Conservation (phyloP, 2,329 filamentous ascomycete genomes). For the Ophiostoma perfectum region DNA sequence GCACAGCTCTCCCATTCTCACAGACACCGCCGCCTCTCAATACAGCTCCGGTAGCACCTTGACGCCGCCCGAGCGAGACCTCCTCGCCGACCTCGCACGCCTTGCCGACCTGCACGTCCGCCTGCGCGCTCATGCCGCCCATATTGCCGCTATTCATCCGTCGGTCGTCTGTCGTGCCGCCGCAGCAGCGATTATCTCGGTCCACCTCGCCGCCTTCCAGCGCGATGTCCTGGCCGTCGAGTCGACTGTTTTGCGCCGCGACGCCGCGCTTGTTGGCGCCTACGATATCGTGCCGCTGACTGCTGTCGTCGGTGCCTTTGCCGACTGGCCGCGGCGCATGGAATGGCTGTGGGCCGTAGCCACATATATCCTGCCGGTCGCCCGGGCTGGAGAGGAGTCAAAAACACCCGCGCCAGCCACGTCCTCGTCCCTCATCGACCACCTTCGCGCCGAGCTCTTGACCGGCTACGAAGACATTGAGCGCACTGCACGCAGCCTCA, state of each 20-base stretch:
- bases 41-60: constrained; percentile 41
- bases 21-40: constrained; percentile 26
- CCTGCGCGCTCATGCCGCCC: constrained; percentile 60
- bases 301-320: constrained; percentile 74
- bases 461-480: constrained; percentile 88
- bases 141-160: constrained; percentile 63
- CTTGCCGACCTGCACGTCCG: constrained; percentile 73
- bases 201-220: constrained; percentile 76
- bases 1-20: constrained; percentile 80
- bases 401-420: neutral
- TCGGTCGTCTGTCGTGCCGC: constrained; percentile 85
- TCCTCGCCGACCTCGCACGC: constrained; percentile 70
- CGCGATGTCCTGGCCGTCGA: constrained; percentile 81
- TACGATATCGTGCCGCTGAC: constrained; percentile 93
- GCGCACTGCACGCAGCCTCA: constrained; percentile 64
- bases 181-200: constrained; percentile 67
- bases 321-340: constrained; percentile 77
- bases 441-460: constrained; percentile 67
- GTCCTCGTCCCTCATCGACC: constrained; percentile 60
- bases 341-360: constrained; percentile 78
- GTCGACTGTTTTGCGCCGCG: constrained; percentile 65
- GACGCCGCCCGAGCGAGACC: constrained; percentile 75
- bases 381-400: neutral
- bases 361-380: constrained; percentile 55
- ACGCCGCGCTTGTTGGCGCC: constrained; percentile 76